phyloP scores from a whole-genome alignment of 192 early-diverging fungal genomes.

The Coemansia sp. region DNA sequence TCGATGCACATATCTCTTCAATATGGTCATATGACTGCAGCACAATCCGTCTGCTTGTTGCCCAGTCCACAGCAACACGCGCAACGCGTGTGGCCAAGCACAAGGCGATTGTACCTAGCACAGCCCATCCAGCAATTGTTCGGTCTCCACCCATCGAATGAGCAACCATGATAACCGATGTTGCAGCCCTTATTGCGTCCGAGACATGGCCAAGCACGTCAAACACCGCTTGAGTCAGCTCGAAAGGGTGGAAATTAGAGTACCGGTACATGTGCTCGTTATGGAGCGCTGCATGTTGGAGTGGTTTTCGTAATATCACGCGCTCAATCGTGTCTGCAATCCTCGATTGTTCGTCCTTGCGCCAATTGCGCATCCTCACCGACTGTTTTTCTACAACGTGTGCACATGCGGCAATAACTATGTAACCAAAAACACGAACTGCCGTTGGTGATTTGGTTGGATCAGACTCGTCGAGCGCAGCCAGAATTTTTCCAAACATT shows the following conservation, averaged over 20 bases:
- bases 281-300: slow-evolving; percentile 1
- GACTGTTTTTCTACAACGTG: background rate
- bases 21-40: slow-evolving; percentile 58
- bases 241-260: background rate
- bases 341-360: slow-evolving; percentile 3
- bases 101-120: background rate
- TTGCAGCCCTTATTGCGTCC: background rate
- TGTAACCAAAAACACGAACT: background rate
- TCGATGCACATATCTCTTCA: slow-evolving; percentile 86
- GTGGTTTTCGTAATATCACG: slow-evolving; percentile 6
- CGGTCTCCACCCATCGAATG: background rate
- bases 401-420: background rate
- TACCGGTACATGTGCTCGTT: slow-evolving; percentile 7
- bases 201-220: slow-evolving; percentile 10
- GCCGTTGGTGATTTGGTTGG: background rate
- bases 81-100: background rate
- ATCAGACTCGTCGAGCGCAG: background rate
- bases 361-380: slow-evolving; percentile 10
- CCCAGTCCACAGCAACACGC: slow-evolving; percentile 10
- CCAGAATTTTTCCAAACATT: slow-evolving; percentile 1
- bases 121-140: background rate
- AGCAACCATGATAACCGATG: background rate
- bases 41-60: slow-evolving; percentile 13
- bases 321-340: slow-evolving; percentile 15
- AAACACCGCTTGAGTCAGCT: slow-evolving; percentile 11